Evolutionary conservation across 2,329 filamentous ascomycete genomes (phyloP), one percentile per base, ranked within the genome.

Genomic region (Calonectria multiphialidica): DNA sequence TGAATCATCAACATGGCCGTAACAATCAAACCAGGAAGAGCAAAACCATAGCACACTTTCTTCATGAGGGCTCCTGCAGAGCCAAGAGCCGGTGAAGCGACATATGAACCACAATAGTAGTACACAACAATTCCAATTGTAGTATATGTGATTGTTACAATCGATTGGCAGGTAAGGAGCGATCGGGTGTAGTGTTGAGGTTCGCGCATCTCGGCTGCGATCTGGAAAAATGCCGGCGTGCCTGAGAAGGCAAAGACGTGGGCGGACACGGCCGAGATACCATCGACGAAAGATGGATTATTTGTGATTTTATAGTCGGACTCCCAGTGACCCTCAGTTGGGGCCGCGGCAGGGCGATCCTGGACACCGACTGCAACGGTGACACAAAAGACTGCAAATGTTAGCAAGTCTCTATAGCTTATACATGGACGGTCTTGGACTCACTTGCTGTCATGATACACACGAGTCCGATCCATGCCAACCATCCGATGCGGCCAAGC

Each of bases 31-130:
- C 81, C 81, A 1, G 81, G 81, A 1, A 82, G 72, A 8, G 81
- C 80, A 1, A 82, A 69, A 2, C 85, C 86, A 63, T 88, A 88
- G 63, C 79, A 82, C 13, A 87, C 76, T 71, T 84, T 87, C 81
- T 88, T 87, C 69, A 86, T 79, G 0, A 78, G 70, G 0, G 65
- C 28, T 2, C 86, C 86, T 0, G 85, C 86, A 16, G 85, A 86
- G 2, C 86, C 87, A 12, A 88, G 82, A 15, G 86, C 86, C 0
- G 86, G 87, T 0, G 85, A 87, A 0, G 86, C 83, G 5, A 88
- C 85, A 69, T 84, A 87, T 0, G 84, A 85, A 0, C 87, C 86
- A 72, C 85, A 87, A 76, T 81, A 88, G 33, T 84, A 82, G 77
- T 88, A 88, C 2, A 88, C 83, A 0, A 87, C 84, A 2, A 81